Conservation (phyloP, 306 rosid genomes). For the Cucurbita maxima region DNA sequence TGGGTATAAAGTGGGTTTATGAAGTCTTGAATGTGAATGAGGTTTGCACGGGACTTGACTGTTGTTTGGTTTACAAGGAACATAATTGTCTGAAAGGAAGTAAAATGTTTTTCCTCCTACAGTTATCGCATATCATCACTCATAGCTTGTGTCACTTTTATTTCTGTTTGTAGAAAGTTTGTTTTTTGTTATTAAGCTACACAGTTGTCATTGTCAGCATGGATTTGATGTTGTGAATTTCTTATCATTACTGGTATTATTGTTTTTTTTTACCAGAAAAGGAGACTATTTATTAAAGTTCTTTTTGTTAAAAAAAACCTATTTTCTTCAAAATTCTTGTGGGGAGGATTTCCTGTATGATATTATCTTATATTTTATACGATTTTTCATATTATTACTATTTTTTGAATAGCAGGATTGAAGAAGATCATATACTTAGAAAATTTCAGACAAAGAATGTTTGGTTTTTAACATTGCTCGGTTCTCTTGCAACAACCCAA, state of each 20-base stretch:
- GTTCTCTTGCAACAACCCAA: constrained; percentile 98
- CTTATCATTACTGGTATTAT: background rate
- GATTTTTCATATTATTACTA: constrained; percentile 7
- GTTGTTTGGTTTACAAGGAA: background rate
- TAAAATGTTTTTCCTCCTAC: background rate
- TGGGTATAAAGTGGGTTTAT: background rate
- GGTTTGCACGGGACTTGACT: background rate
- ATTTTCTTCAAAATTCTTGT: background rate
- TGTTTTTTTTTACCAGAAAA: background rate
- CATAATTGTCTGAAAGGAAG: background rate
- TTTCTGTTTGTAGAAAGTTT: background rate
- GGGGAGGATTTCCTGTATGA: background rate
- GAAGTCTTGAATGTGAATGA: background rate
- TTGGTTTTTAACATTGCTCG: constrained; percentile 86
- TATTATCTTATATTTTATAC: background rate
- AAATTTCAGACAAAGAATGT: constrained; percentile 62
- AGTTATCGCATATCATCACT: background rate
- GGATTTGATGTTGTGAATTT: background rate
- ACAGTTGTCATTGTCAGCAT: background rate
- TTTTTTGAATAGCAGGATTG: constrained; percentile 24
- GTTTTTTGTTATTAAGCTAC: background rate
- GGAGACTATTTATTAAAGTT: background rate
- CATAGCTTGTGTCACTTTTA: background rate
- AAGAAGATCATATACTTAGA: constrained; percentile 75
- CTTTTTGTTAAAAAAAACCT: background rate